Conservation (phyloP, 139 green algal genomes). For the Tetradesmus lagerheimii region DNA sequence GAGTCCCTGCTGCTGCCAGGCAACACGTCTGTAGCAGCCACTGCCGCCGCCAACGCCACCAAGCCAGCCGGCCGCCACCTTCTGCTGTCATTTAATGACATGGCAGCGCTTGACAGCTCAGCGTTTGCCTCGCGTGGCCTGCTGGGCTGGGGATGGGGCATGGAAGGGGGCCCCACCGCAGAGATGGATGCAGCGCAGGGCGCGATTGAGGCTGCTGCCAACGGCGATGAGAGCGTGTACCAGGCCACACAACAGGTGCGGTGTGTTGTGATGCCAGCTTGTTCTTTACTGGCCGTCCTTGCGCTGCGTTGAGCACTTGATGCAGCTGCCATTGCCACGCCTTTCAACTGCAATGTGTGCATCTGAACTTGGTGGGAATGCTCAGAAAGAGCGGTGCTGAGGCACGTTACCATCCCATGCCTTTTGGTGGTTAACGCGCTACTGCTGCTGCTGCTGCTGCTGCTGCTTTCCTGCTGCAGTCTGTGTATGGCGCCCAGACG, state of each 20-base stretch:
- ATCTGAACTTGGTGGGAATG: too few species aligned
- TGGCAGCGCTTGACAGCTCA: not conserved
- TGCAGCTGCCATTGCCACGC: too few species aligned
- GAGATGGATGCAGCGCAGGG: not conserved
- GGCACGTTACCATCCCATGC: too few species aligned
- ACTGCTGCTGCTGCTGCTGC: slow-evolving; percentile 5
- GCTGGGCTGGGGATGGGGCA: not conserved
- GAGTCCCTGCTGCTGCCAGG: slow-evolving; percentile 6
- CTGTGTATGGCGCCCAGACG: not conserved
- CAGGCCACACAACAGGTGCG: not conserved
- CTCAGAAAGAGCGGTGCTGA: too few species aligned
- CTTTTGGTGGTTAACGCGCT: not conserved
- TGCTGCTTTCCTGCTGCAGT: slow-evolving; percentile 9
- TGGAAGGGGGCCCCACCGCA: not conserved
- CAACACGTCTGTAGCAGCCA: not conserved
- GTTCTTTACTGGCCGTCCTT: too few species aligned
- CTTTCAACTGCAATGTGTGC: too few species aligned
- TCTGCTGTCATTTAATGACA: not conserved
- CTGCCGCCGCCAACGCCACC: not conserved
- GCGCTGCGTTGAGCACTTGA: too few species aligned
- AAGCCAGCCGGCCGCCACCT: not conserved
- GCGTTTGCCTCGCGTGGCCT: not conserved
- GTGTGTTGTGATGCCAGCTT: not conserved
- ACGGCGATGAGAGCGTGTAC: not conserved
- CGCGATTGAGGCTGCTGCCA: not conserved